Conservation (phyloP, 176 grass and related monocot genomes). For the Aegilops speltoides region DNA sequence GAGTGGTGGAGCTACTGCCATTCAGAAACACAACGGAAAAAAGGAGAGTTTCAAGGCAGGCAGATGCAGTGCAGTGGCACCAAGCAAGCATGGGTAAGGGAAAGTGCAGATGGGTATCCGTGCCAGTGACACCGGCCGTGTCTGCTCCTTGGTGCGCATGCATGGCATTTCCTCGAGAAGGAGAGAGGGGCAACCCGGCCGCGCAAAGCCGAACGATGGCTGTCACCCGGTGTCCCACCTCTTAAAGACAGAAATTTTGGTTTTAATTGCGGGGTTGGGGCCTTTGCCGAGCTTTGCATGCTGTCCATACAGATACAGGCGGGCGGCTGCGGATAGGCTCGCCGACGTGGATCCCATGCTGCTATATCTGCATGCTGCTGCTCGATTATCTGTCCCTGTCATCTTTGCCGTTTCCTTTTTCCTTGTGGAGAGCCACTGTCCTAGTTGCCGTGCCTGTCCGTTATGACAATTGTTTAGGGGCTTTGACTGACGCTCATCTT, state of each 20-base stretch:
- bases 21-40: background rate
- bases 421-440: background rate
- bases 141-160: background rate
- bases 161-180: background rate
- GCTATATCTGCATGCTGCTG: background rate
- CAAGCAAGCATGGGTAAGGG: no score
- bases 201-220: background rate
- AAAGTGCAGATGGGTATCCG: background rate
- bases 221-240: background rate
- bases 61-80: no score
- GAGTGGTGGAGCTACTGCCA: background rate
- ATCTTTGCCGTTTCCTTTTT: background rate
- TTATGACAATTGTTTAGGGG: background rate
- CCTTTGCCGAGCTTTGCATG: background rate
- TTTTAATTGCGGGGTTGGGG: background rate
- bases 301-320: conserved; percentile 27
- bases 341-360: conserved; percentile 13
- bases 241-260: background rate
- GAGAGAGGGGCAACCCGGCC: background rate
- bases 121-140: background rate
- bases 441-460: conserved; percentile 2
- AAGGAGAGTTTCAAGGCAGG: no score
- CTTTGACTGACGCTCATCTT: background rate
- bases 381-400: background rate
- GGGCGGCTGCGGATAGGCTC: conserved; percentile 32